Base-by-base conservation (phyloP, 345 rosid species). In the Brassica incana region DNA sequence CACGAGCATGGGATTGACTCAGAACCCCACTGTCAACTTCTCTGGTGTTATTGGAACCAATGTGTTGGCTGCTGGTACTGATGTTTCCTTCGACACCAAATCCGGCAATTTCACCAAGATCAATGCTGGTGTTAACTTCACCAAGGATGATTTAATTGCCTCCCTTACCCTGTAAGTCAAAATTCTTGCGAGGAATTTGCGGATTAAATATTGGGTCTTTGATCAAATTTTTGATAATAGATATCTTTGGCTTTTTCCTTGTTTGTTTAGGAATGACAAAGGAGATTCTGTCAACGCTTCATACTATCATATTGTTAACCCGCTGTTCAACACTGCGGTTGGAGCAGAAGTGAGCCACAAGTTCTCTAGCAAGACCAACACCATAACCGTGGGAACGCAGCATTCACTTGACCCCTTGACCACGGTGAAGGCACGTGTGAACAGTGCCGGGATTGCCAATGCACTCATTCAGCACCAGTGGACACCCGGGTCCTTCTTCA, bases 401-500 rank as follows among this genome's bases (percentile, higher is more conserved):
- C 95, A 95, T 50, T 80, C 85, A 0, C 78, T 85, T 73, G 97
- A 93, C 81, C 95, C 96, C 32, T 80, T 92, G 84, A 92, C 98
- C 23, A 68, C 81, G 0, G 82, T 95, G 84, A 95, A 95, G 87
- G 91, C 91, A 2, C 87, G 93, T 15, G 85, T 90, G 76, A 93
- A 91, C 91, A 92, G 92, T 63, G 65, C 76, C 2, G 98, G 99
- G 43, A 85, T 79, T 74, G 89, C 84, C 2, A 91, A 87, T 32
- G 95, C 97, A 16, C 90, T 92, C 48, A 73, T 95, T 70, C 99
- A 95, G 88, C 99, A 95, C 50, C 91, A 88, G 83, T 95, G 97
- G 98, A 89, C 87, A 40, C 97, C 99, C 1, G 90, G 81, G 80
- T 91, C 99, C 0, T 71, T 88, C 67, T 71, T 95, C 80, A 91